A percentile compares a stretch with the other conserved stretches of the same genome.
These are phyloP conservation scores for Colletotrichum australisinense DNA, from an alignment of 2,329 filamentous ascomycete species.

Conservation along the genomic window DNA sequence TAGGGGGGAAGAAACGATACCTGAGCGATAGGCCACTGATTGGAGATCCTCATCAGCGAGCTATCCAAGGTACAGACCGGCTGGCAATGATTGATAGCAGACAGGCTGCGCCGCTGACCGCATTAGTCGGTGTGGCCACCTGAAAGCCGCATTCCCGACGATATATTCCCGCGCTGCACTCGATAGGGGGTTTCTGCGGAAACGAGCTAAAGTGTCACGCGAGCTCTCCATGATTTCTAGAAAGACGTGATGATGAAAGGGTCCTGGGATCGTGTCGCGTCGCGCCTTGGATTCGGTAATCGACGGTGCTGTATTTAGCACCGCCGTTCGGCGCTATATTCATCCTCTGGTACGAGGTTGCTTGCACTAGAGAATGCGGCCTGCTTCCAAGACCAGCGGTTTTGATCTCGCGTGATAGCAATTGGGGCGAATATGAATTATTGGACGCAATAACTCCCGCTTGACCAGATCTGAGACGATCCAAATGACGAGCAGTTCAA, in stretches of 20 bases:
- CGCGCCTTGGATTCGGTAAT: conserved; percentile 3
- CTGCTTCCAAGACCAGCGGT: conserved; percentile 11
- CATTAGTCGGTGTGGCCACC: conserved; percentile 12
- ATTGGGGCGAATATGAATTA: conserved; percentile 6
- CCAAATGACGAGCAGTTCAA: conserved; percentile 21
- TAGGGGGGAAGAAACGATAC: not conserved
- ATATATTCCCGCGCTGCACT: conserved; percentile 22
- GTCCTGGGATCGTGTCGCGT: conserved; percentile 7
- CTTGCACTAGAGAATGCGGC: conserved; percentile 5
- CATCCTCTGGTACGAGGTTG: not conserved
- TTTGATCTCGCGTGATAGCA: not conserved
- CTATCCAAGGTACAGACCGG: conserved; percentile 3
- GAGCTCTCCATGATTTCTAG: not conserved
- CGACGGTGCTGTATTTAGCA: not conserved
- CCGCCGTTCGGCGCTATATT: not conserved
- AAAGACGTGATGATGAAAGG: not conserved
- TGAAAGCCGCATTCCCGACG: conserved; percentile 15
- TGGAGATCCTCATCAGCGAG: conserved; percentile 27
- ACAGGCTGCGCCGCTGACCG: conserved; percentile 26
- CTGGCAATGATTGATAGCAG: conserved; percentile 6
- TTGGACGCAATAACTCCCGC: conserved; percentile 15
- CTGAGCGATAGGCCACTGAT: conserved; percentile 15
- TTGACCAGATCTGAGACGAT: conserved; percentile 23
- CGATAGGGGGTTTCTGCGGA: conserved; percentile 17
- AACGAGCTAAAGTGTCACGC: conserved; percentile 18